Base-by-base conservation (phyloP, 148 eudicot genomes). In the Camellia lanceoleosa region DNA sequence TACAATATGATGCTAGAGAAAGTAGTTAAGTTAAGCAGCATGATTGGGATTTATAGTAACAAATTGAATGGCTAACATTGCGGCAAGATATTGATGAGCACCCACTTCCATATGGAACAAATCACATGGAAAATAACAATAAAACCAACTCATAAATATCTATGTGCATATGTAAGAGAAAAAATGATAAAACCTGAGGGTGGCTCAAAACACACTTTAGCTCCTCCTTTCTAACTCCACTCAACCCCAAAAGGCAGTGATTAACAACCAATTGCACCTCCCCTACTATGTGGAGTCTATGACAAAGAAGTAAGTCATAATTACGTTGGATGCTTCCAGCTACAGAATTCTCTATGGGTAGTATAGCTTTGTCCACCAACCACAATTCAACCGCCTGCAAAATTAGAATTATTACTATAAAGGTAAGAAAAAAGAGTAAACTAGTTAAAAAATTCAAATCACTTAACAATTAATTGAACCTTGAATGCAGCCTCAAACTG, bases 311-410 rank as follows among this genome's bases (percentile, higher is more conserved):
- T 68, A 93, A 81, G 80, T 93, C 98, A 81, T 93, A 93, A 82
- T 93, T 95, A 8, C 93, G 87, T 60, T 91, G 96, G 59, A 93
- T 90, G 85, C 97, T 95, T 77, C 98, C 98, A 54, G 89, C 97
- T 9, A 95, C 91, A 55, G 98, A 89, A 77, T 91, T 95, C 83
- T 95, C 98, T 12, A 95, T 93, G 49, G 98, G 98, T 60, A 95
- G 85, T 63, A 95, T 96, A 60, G 98, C 98, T 84, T 88, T 93
- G 83, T 95, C 97, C 63, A 88, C 96, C 73, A 93, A 78, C 97
- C 96, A 91, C 71, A 90, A 86, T 64, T 95, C 98, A 81, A 95
- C 98, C 61, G 98, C 97, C 96, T 92, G 84, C 82, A 68, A 70
- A 87, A 77, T 2, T n/a, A 69, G 67, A 80, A 20, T 55, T 20